phyloP scores from a whole-genome alignment of 306 rosid species.

The Malus fusca region DNA sequence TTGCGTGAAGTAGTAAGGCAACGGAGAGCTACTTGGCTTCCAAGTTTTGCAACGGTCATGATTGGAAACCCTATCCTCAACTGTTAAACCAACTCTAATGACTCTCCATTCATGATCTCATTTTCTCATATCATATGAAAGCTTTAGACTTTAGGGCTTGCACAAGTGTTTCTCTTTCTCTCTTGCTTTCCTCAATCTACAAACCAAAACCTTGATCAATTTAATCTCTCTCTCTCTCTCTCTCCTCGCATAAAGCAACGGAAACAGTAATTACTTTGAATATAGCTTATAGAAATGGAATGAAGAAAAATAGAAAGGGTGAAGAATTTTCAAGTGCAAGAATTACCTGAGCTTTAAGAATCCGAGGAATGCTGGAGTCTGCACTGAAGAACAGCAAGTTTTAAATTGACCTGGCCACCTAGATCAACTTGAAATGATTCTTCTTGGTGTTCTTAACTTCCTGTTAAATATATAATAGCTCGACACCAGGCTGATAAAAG shows the following conservation, averaged over 20 bases:
- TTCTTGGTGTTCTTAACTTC: too few species aligned
- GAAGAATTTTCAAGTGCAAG: too few species aligned
- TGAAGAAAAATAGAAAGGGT: too few species aligned
- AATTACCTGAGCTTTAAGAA: too few species aligned
- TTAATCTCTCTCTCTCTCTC: too few species aligned
- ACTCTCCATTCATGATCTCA: background rate
- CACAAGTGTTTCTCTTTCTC: background rate
- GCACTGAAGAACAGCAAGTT: too few species aligned
- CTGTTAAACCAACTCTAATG: background rate
- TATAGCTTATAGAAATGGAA: too few species aligned
- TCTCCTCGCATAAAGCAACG: background rate
- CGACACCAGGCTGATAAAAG: too few species aligned
- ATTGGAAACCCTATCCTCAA: background rate
- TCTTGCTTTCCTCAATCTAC: background rate
- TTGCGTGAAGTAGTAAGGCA: background rate
- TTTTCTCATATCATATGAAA: background rate
- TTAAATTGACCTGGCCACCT: too few species aligned
- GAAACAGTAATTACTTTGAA: too few species aligned
- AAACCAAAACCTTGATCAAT: background rate
- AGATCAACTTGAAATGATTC: too few species aligned
- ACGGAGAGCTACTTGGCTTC: background rate
- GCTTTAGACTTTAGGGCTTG: background rate
- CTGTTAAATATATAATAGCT: background rate
- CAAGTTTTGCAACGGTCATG: background rate
- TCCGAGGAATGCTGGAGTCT: too few species aligned